Conservation (phyloP, 352 stramenopile species). For the Globisporangium nunn region DNA sequence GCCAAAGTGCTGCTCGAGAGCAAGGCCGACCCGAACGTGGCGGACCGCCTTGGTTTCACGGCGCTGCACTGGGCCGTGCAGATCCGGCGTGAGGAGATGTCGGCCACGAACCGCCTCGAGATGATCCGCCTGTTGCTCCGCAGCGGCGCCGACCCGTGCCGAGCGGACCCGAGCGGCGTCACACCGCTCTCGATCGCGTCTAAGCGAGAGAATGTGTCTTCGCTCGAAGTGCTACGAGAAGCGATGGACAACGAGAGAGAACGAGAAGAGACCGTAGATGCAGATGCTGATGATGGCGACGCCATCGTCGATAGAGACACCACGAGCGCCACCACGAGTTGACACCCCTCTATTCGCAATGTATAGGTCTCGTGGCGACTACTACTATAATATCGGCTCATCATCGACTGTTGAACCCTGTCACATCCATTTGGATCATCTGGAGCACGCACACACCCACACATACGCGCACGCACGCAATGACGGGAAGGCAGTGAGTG, state of each 20-base stretch:
- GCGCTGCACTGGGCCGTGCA: conserved; percentile 80
- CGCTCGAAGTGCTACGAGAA: conserved; percentile 49
- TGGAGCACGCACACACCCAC: conserved; percentile 9
- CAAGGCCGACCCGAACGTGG: conserved; percentile 51
- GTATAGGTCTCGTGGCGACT: neutral
- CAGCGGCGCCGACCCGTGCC: conserved; percentile 40
- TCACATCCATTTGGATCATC: conserved; percentile 70
- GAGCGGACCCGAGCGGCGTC: conserved; percentile 35
- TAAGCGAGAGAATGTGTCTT: conserved; percentile 59
- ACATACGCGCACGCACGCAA: neutral
- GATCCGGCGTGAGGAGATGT: conserved; percentile 70
- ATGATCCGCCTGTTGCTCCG: conserved; percentile 63
- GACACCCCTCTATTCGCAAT: conserved; percentile 5
- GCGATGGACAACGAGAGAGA: conserved; percentile 23
- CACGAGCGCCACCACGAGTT: neutral
- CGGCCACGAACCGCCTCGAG: conserved; percentile 47
- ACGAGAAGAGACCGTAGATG: conserved; percentile 7
- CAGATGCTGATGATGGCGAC: neutral
- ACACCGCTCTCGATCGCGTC: conserved; percentile 59
- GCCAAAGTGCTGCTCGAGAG: conserved; percentile 57
- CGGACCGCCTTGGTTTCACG: conserved; percentile 61
- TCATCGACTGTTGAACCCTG: conserved; percentile 68
- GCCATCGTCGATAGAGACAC: neutral
- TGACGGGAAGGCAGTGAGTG: neutral
- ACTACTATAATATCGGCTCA: neutral